phyloP scores from a whole-genome alignment of 768 basidiomycete genomes.

The Naganishia antarctica region DNA sequence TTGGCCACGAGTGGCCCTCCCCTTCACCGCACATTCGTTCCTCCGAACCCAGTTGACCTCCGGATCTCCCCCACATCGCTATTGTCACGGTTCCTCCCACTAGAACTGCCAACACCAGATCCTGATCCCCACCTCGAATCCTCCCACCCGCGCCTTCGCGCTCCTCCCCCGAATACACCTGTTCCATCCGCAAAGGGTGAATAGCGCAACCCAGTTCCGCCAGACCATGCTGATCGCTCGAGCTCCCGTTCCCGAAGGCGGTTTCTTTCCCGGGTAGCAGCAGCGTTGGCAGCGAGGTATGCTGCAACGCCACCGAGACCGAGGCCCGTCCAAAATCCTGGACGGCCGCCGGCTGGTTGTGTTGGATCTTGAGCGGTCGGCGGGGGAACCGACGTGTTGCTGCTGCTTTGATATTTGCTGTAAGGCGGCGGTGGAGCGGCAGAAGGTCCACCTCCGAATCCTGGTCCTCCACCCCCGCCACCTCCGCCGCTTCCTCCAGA shows the following conservation, averaged over 20 bases:
- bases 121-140: slow-evolving; percentile 19
- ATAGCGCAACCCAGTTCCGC: slow-evolving; percentile 38
- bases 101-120: slow-evolving; percentile 30
- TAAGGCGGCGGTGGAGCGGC: slow-evolving; percentile 48
- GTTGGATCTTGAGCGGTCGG: slow-evolving; percentile 59
- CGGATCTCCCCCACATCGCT: slow-evolving; percentile 62
- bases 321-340: slow-evolving; percentile 83
- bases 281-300: slow-evolving; percentile 35
- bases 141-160: slow-evolving; percentile 52
- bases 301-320: slow-evolving; percentile 67
- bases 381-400: slow-evolving; percentile 49
- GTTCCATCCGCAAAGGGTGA: slow-evolving; percentile 51
- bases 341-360: slow-evolving; percentile 52
- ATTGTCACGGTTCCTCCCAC: slow-evolving; percentile 43
- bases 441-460: slow-evolving; percentile 45
- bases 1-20: background rate
- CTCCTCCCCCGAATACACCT: slow-evolving; percentile 50
- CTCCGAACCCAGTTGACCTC: slow-evolving; percentile 72
- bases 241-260: slow-evolving; percentile 35
- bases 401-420: slow-evolving; percentile 35
- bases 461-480: slow-evolving; percentile 48
- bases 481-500: slow-evolving; percentile 44
- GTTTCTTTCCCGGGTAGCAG: slow-evolving; percentile 27
- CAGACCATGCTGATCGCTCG: slow-evolving; percentile 31
- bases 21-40: slow-evolving; percentile 63